phyloP scores from a whole-genome alignment of 176 grass and related monocot species.

The Rhynchospora pubera region DNA sequence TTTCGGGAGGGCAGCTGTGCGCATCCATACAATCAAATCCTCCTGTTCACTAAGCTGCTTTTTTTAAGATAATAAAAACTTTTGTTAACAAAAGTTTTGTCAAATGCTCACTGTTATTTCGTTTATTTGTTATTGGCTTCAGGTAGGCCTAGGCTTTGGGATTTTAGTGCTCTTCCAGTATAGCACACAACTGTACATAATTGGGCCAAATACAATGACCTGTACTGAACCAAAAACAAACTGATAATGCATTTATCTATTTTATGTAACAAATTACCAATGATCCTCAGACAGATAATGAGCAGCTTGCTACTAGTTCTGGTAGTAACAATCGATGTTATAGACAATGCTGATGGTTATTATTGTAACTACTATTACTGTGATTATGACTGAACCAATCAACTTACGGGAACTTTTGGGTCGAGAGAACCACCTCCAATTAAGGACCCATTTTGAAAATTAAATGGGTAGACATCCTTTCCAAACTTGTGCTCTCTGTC shows the following conservation, averaged over 20 bases:
- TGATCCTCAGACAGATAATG: neutral
- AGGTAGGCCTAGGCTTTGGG: neutral
- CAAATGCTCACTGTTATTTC: neutral
- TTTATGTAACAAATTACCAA: neutral
- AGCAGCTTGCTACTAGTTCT: neutral
- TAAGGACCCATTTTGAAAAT: slow-evolving; percentile 89
- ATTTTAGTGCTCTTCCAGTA: neutral
- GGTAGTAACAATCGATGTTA: neutral
- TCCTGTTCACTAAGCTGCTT: slow-evolving; percentile 78
- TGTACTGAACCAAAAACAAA: neutral
- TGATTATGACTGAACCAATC: neutral
- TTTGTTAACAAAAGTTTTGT: neutral
- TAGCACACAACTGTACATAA: neutral
- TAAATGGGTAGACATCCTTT: slow-evolving; percentile 85
- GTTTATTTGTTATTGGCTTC: neutral
- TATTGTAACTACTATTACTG: neutral
- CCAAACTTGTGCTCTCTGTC: slow-evolving; percentile 86
- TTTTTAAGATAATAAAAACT: neutral
- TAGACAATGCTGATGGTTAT: neutral
- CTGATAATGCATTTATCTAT: neutral
- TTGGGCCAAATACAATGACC: neutral
- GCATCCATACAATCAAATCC: slow-evolving; percentile 97
- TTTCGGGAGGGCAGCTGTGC: slow-evolving; percentile 68
- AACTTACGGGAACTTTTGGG: slow-evolving; percentile 66
- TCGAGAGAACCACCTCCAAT: slow-evolving; percentile 82